Base-by-base conservation (phyloP, 768 basidiomycete genomes). In the Mycena maculata region DNA sequence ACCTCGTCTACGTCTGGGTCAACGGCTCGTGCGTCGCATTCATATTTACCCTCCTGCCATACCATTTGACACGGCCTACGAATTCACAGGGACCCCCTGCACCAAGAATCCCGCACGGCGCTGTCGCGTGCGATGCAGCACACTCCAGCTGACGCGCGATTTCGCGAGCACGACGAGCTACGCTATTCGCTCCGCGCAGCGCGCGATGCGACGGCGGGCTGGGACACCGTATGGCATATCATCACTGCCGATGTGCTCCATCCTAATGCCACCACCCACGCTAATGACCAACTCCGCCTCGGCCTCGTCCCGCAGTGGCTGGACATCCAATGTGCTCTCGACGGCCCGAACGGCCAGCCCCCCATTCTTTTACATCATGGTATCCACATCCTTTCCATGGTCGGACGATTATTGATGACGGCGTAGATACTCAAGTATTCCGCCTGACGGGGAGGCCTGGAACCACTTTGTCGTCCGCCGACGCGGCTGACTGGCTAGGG, bases 281-380 rank as follows among this genome's bases (percentile, higher is more conserved):
- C 55, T 13, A 50, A 39, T 16, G 20, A 31, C 18, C 20, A 22
- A n/a, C 70, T 73, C 68, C 69, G 80, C 31, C 73, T 81, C 4
- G 81, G 81, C 11, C 78, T 82, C 44, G 71, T 81, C 5, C 83
- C 83, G 10, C 81, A 80, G 57, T 84, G 82, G 81, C 75, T 82
- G 13, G 73, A 79, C 22, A 63, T 77, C 31, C 44, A 57, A 22
- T 62, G 70, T 23, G 60, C 39, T 28, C 65, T 18, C 42, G 41
- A 39, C 74, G 76, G 78, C 76, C 77, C 59, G 68, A 75, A 47
- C 54, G 60, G 44, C 7, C 69, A 41, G 39, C 64, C 71, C 10
- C 73, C 71, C 25, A 72, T 82, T 16, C 70, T 70, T 11, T 49
- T 80, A 42, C 70, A 74, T n/a, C 80, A 80, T 55, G 79, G 80